Evolutionary conservation across 176 grass and related monocot species (phyloP).

Genomic region (Musa acuminata): DNA sequence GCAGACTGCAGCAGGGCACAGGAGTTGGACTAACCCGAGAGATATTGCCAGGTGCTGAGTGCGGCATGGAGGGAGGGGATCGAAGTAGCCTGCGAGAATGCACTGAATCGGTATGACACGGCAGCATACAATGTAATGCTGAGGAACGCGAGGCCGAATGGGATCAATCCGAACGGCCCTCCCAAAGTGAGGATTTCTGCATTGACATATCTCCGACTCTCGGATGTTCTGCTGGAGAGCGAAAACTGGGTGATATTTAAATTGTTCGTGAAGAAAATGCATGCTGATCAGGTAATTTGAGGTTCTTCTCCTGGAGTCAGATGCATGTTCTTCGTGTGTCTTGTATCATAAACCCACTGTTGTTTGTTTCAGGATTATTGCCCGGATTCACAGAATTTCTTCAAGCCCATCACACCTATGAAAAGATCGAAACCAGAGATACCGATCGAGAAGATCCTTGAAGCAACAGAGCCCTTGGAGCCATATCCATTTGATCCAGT

Average conservation of each 20-base stretch:
- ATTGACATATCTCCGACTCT: conserved; percentile 81
- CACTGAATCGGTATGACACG: conserved; percentile 58
- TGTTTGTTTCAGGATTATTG: conserved; percentile 35
- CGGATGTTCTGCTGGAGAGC: conserved; percentile 44
- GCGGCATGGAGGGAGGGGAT: conserved; percentile 85
- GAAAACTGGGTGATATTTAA: conserved; percentile 59
- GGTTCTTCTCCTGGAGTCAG: background rate
- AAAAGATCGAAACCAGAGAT: conserved; percentile 39
- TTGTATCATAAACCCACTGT: background rate
- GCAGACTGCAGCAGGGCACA: background rate
- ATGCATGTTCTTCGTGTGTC: background rate
- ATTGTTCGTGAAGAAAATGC: conserved; percentile 81
- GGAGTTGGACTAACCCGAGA: background rate
- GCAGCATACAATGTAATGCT: conserved; percentile 74
- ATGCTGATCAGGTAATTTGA: conserved; percentile 63
- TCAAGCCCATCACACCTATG: conserved; percentile 32
- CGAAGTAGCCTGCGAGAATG: conserved; percentile 66
- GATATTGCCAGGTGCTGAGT: conserved; percentile 50
- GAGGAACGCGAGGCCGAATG: conserved; percentile 59
- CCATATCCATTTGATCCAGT: conserved; percentile 44
- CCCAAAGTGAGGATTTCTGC: conserved; percentile 44
- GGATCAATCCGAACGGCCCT: conserved; percentile 41
- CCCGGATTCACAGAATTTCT: conserved; percentile 36
- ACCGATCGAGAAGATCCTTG: conserved; percentile 36
- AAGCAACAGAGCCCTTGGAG: conserved; percentile 32